Evolutionary conservation across 805 yeast species (phyloP).

Genomic region (Scheffersomyces amazonensis): DNA sequence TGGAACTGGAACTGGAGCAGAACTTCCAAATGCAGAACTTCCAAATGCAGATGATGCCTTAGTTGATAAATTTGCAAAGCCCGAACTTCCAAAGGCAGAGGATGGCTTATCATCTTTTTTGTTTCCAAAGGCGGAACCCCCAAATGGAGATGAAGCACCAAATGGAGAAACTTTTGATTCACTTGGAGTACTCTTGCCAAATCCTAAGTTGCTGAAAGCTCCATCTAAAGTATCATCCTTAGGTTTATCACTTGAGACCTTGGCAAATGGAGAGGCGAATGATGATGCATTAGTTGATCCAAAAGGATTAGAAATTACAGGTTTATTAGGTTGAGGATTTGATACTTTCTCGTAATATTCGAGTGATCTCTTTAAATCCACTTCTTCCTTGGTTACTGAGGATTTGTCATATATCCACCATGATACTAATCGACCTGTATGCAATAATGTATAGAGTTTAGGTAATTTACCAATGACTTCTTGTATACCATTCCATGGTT

Average conservation of each 20-base stretch:
- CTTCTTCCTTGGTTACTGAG: constrained; percentile 41
- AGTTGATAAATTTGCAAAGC: not conserved
- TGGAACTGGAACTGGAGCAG: too few relatives aligned
- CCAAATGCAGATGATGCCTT: constrained; percentile 17
- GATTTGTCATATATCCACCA: constrained; percentile 64
- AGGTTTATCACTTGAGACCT: too few relatives aligned
- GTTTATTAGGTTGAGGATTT: not conserved
- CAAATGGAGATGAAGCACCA: constrained; percentile 10
- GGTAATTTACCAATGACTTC: constrained; percentile 59
- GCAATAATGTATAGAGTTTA: constrained; percentile 57
- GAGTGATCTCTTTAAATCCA: constrained; percentile 14
- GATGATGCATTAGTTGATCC: constrained; percentile 14
- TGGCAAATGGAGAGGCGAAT: constrained; percentile 6
- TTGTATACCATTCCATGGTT: constrained; percentile 61
- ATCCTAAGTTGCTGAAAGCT: not conserved
- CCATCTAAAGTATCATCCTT: too few relatives aligned
- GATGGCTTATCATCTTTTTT: constrained; percentile 9
- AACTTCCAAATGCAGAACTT: constrained; percentile 15
- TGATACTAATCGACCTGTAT: constrained; percentile 57
- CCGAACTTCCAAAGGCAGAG: constrained; percentile 6
- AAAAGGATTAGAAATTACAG: constrained; percentile 7
- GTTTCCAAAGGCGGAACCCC: constrained; percentile 6
- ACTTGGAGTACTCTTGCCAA: too few relatives aligned
- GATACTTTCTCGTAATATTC: constrained; percentile 1
- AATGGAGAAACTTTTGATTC: not conserved